These are phyloP conservation scores for Fragaria ananassa DNA, from an alignment of 306 rosid species.

Conservation along the genomic window DNA sequence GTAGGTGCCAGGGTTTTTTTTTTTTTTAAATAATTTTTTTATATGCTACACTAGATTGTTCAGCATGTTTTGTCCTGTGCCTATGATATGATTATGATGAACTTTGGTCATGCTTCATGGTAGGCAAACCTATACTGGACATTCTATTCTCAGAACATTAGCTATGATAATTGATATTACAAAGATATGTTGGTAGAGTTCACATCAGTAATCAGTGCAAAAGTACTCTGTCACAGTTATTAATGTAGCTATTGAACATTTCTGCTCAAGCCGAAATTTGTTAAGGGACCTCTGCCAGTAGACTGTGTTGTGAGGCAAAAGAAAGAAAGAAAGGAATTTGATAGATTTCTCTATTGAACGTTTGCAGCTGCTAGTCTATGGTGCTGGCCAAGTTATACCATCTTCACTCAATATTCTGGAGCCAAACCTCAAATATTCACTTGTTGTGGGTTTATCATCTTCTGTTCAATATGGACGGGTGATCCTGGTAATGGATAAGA, in stretches of 20 bases:
- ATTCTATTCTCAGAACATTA: neutral
- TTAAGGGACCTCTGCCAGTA: neutral
- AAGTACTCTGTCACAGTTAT: neutral
- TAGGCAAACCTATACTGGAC: no score
- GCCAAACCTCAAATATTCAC: slow-evolving; percentile 64
- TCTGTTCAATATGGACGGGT: slow-evolving; percentile 57
- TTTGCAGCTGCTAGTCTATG: slow-evolving; percentile 83
- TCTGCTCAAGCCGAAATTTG: neutral
- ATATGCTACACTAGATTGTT: neutral
- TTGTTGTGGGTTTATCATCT: slow-evolving; percentile 56
- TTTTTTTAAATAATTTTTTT: neutral
- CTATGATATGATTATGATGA: neutral
- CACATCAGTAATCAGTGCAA: neutral
- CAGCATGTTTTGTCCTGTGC: neutral
- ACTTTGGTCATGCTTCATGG: neutral
- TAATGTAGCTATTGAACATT: neutral
- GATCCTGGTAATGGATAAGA: slow-evolving; percentile 74
- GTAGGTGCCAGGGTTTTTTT: slow-evolving; percentile 35
- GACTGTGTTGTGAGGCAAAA: neutral
- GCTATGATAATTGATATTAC: neutral
- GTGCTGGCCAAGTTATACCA: slow-evolving; percentile 83
- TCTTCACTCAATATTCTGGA: slow-evolving; percentile 58
- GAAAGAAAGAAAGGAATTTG: slow-evolving; percentile 8
- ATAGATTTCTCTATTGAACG: slow-evolving; percentile 15
- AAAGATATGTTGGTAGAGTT: neutral